A percentile compares a stretch with the other conserved stretches of the same genome.
These are phyloP conservation scores for Triticum timopheevii DNA, from an alignment of 176 grass and related monocot species.

Conservation along the genomic window DNA sequence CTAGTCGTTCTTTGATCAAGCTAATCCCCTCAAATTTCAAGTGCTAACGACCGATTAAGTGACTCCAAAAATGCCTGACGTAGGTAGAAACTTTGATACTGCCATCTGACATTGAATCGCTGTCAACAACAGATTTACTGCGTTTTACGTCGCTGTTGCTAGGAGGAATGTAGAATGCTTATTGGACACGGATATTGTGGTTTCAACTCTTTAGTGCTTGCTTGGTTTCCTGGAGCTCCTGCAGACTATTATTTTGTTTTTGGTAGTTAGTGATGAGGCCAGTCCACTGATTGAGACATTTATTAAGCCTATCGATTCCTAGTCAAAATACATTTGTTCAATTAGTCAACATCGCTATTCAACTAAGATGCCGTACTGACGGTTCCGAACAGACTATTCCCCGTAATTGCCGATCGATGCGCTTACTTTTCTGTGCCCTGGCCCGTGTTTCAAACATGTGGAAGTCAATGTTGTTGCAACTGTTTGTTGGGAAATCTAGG, in stretches of 20 bases:
- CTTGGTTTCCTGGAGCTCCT: no score
- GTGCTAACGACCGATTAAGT: neutral
- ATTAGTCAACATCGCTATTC: slow-evolving; percentile 1
- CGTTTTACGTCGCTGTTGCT: no score
- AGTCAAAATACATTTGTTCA: slow-evolving; percentile 35
- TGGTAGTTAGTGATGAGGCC: no score
- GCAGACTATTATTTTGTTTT: no score
- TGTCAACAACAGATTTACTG: no score
- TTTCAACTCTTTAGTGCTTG: no score
- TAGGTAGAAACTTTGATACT: no score
- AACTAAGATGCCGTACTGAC: slow-evolving; percentile 15
- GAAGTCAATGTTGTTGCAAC: neutral
- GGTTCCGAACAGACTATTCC: neutral
- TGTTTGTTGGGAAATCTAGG: neutral
- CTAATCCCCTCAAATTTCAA: neutral
- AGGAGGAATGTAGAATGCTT: no score
- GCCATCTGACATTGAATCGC: no score
- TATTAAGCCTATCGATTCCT: neutral
- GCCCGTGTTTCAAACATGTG: neutral
- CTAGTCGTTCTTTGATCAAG: no score
- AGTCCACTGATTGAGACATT: slow-evolving; percentile 1
- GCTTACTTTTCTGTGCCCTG: neutral
- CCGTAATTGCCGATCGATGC: neutral
- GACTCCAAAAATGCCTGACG: no score
- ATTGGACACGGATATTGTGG: no score